Conservation (phyloP, 371 early-diverging fungal species). For the Dentiscutata heterogama region DNA sequence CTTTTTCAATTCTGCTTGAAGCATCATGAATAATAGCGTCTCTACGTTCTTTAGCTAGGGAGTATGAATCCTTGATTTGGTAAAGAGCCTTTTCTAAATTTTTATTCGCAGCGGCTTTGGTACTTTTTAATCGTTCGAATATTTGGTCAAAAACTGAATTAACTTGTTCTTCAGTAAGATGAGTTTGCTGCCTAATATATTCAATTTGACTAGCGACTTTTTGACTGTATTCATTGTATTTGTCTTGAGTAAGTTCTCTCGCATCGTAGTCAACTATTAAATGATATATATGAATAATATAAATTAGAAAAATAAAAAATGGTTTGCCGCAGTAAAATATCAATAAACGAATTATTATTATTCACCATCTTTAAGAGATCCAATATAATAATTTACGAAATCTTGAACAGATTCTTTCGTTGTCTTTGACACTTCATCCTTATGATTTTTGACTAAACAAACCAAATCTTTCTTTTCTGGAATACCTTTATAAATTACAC, state of each 20-base stretch:
- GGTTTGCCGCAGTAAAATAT: no score
- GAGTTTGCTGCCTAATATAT: not conserved
- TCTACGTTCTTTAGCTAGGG: not conserved
- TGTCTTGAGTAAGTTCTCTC: not conserved
- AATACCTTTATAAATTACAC: conserved; percentile 9
- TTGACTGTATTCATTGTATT: not conserved
- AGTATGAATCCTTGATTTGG: conserved; percentile 2
- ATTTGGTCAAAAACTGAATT: not conserved
- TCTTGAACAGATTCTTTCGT: not conserved
- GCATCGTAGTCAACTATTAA: not conserved
- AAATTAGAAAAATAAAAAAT: not conserved
- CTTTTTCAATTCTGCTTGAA: conserved; percentile 20
- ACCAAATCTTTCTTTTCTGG: conserved; percentile 36
- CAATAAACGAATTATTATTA: not conserved
- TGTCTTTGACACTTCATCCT: not conserved
- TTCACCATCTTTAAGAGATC: not conserved
- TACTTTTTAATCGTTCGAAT: not conserved
- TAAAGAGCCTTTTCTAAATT: not conserved
- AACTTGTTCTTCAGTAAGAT: conserved; percentile 34
- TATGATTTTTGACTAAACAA: not conserved
- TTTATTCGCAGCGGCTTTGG: not conserved
- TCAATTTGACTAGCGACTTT: conserved; percentile 22
- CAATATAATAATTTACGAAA: conserved; percentile 5
- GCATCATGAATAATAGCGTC: conserved; percentile 21
- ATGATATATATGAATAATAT: no score